Evolutionary conservation across 225 moss, liverwort and hornwort species (phyloP).

Genomic region (Straminergon stramineum): DNA sequence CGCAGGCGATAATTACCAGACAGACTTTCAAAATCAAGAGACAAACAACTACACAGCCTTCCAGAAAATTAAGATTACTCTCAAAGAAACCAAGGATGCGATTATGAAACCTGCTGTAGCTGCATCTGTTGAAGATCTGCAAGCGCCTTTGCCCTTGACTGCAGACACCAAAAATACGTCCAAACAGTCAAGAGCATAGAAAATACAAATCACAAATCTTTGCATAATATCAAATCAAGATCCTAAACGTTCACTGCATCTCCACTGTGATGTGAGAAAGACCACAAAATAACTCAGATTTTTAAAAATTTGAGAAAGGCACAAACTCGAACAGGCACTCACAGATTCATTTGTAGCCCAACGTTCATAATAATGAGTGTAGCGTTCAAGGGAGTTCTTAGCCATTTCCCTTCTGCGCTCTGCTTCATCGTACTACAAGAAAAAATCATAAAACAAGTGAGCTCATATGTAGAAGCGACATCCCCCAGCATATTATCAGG

Average conservation of each 20-base stretch:
- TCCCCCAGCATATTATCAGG: not conserved
- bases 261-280: not conserved
- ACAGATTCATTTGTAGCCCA: constrained; percentile 99
- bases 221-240: not conserved
- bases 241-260: not conserved
- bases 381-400: constrained; percentile 96
- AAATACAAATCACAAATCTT: not conserved
- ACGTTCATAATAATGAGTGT: constrained; percentile 98
- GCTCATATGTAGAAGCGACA: not conserved
- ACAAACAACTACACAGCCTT: not conserved
- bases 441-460: not conserved
- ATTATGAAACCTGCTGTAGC: constrained; percentile 29
- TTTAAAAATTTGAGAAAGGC: not conserved
- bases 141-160: constrained; percentile 90
- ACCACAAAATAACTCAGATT: not conserved
- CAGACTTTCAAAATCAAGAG: not conserved
- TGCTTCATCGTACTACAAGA: constrained; percentile 82
- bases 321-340: constrained; percentile 1
- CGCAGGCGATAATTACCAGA: not conserved
- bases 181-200: not conserved
- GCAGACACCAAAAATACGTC: not conserved
- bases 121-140: constrained; percentile 84
- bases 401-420: constrained; percentile 99
- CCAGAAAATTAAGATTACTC: not conserved
- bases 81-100: not conserved